Base-by-base conservation (phyloP, 805 yeast species). In the Cyberlindnera euphorbiiphila region DNA sequence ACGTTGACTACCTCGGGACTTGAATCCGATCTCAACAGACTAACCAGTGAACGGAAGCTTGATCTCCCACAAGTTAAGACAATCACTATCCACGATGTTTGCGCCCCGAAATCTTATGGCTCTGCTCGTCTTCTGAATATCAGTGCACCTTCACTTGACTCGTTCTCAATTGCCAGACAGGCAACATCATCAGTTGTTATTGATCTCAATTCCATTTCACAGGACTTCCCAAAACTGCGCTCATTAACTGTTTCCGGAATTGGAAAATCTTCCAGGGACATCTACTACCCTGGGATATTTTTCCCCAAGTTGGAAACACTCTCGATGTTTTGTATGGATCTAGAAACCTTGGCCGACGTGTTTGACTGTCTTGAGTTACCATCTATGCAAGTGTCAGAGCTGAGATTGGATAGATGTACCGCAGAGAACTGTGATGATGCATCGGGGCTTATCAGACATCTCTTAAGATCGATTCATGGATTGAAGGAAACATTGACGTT, bases 351-450 rank as follows among this genome's bases (percentile, higher is more conserved):
- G 7, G 34, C 24, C 5, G 27, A 15, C 12, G 11, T 36, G 5
- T 29, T 36, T 13, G 32, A 30, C 18, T 36, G 28, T 10, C 23
- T 36, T 12, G 34, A 36, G 10, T 18, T 36, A 5, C 21, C 27
- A 18, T 17, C 34, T 4, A 36, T 29, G n/a, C n/a, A 29, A 4
- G 19, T 29, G 15, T 4, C 16, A 9, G 39, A 36, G 39, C 15
- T 36, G 16, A 21, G 17, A 11, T n/a, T 36, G 4, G 39, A 36
- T 17, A 23, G 34, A 25, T 36, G 39, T 25, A 29, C 30, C 12
- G 14, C 25, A 10, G 25, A 13, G 13, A 17, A 11, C 13, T 13
- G 33, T 30, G 13, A 21, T 4, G 33, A 30, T 21, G 21, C 33
- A 6, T 21, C 33, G 8, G 33, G 33, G 4, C 14, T 30, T 12